Evolutionary conservation across 2,329 filamentous ascomycete species (phyloP), one percentile per base, ranked within the genome.

Genomic region (Pseudocercospora eumusae): DNA sequence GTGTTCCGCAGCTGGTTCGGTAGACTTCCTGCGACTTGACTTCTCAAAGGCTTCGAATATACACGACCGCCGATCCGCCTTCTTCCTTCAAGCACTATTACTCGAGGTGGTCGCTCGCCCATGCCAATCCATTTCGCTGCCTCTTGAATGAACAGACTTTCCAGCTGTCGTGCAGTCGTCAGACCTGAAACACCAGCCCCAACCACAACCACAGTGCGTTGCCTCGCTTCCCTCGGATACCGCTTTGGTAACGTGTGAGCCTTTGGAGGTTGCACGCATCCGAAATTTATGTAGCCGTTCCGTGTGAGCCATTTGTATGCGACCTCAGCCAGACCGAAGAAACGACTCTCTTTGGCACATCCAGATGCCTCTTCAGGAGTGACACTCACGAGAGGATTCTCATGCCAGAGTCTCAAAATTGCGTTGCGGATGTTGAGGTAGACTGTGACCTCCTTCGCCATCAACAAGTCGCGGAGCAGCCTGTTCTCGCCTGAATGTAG

Each of bases 371-470:
- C 92, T 74, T 93, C 88, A 53, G 88, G 84, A 25, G 89, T 90
- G 11, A 99, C 90, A 64, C 87, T 86, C 45, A 92, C 86, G 73
- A 93, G 86, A 7, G 95, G 92, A 72, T 96, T 96, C 68, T 88
- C 86, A 36, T 90, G 84, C 95, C 95, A 99, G 44, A 98, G 78
- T 59, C 95, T 85, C 57, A 99, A 80, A 62, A 99, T 96, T 15
- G 92, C 91, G 75, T 99, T 99, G 69, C 95, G 86, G 65, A 99
- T 95, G 75, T 98, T 98, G 58, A 99, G 81, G 77, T 99, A 99
- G 11, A 92, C 91, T 2, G 93, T 97, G 68, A 97, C 92, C 76
- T 99, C 95, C 31, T 88, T 83, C 70, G 91, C 88, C 72, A 89
- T 96, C 69, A 99, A 86, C 70, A 96, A 88, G 64, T 90, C 83